Percentiles rank a stretch among this genome's conserved stretches.
Conservation (phyloP, 1,284 basidiomycete genomes). For the Cryptococcus floricola region DNA sequence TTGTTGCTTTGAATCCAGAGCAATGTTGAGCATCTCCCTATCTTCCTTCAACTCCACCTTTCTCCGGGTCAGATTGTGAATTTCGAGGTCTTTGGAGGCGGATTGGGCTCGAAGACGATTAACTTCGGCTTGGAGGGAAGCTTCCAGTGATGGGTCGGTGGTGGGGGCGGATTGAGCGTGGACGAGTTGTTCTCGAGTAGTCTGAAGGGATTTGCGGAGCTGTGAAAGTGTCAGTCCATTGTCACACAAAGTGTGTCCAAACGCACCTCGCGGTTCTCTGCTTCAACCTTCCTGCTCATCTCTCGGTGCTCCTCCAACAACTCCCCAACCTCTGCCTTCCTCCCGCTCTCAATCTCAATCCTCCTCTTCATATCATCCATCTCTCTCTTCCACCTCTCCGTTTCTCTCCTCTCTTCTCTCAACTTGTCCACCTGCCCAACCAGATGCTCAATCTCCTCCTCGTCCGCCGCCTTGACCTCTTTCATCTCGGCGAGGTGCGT, state of each 20-base stretch:
- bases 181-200: conserved; percentile 5
- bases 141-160: conserved; percentile 29
- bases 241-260: background rate
- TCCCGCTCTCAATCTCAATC: conserved; percentile 10
- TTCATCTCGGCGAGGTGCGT: conserved; percentile 11
- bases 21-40: conserved; percentile 72
- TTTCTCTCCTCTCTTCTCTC: conserved; percentile 6
- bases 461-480: conserved; percentile 17
- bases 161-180: background rate
- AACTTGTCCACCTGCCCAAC: conserved; percentile 12
- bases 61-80: conserved; percentile 68
- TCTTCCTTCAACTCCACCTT: conserved; percentile 69
- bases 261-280: conserved; percentile 52
- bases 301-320: conserved; percentile 28
- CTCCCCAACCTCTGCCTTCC: conserved; percentile 43
- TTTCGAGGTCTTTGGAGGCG: conserved; percentile 72
- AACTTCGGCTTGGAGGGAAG: conserved; percentile 59
- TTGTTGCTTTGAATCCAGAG: conserved; percentile 82
- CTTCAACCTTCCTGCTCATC: conserved; percentile 55
- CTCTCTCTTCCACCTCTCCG: conserved; percentile 11
- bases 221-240: background rate
- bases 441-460: conserved; percentile 24
- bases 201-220: conserved; percentile 5
- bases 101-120: conserved; percentile 66
- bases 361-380: conserved; percentile 14